Evolutionary conservation across 2,329 filamentous ascomycete genomes (phyloP).

Genomic region (Cordyceps fumosorosea): DNA sequence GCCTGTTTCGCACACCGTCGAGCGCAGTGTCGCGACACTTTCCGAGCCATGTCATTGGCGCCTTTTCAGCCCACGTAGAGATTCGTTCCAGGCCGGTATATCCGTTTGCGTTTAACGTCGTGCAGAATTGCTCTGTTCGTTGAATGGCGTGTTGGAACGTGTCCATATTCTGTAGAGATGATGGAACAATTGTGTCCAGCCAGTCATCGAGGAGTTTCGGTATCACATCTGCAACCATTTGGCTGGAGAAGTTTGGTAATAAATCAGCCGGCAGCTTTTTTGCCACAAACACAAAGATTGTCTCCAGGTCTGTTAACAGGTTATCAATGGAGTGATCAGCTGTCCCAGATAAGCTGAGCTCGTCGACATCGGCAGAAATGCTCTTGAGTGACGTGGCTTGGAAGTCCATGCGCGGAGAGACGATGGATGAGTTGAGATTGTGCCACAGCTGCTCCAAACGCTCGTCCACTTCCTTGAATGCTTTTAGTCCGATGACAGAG

Average conservation of each 20-base stretch:
- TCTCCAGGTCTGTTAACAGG: slow-evolving; percentile 48
- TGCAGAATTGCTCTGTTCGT: slow-evolving; percentile 57
- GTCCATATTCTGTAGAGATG: slow-evolving; percentile 62
- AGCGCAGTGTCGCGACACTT: slow-evolving; percentile 77
- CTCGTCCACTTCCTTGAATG: slow-evolving; percentile 55
- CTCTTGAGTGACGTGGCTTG: slow-evolving; percentile 26
- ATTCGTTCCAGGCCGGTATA: slow-evolving; percentile 61
- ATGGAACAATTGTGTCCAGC: slow-evolving; percentile 70
- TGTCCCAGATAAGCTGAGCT: slow-evolving; percentile 36
- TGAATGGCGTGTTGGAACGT: slow-evolving; percentile 66
- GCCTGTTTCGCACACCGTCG: slow-evolving; percentile 62
- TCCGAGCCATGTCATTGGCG: slow-evolving; percentile 76
- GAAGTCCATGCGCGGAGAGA: slow-evolving; percentile 52
- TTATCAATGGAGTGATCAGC: slow-evolving; percentile 40
- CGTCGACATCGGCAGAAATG: slow-evolving; percentile 36
- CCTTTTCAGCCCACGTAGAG: slow-evolving; percentile 71
- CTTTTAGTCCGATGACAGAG: slow-evolving; percentile 48
- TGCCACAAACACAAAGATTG: slow-evolving; percentile 45
- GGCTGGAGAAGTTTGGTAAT: slow-evolving; percentile 54
- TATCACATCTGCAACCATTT: slow-evolving; percentile 64
- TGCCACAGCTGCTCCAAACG: slow-evolving; percentile 56
- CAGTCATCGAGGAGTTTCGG: slow-evolving; percentile 64
- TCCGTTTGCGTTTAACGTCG: slow-evolving; percentile 51
- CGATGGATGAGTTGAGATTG: slow-evolving; percentile 53
- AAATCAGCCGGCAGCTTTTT: slow-evolving; percentile 47